These are phyloP conservation scores for Apiospora sp. DNA, from an alignment of 2,329 filamentous ascomycete species.

Conservation along the genomic window DNA sequence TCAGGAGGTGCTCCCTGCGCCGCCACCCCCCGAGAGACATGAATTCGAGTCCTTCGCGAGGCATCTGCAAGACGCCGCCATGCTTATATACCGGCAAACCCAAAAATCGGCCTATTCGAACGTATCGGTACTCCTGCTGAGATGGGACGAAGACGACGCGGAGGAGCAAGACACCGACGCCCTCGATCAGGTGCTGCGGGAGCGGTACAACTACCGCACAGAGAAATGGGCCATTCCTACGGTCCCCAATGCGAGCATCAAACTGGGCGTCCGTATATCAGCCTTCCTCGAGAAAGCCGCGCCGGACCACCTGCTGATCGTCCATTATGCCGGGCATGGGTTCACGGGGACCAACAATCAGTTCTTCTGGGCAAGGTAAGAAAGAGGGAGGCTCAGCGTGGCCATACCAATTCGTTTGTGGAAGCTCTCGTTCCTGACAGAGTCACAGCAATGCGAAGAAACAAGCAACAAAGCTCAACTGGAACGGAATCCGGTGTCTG, in stretches of 20 bases:
- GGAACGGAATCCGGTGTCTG: conserved; percentile 68
- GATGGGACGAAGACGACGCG: conserved; percentile 68
- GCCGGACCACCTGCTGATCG: conserved; percentile 67
- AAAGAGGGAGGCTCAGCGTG: conserved; percentile 33
- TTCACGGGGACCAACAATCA: conserved; percentile 66
- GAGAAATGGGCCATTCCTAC: conserved; percentile 69
- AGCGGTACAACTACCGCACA: conserved; percentile 67
- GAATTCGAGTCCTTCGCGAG: conserved; percentile 73
- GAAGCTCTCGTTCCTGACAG: conserved; percentile 45
- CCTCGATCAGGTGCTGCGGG: conserved; percentile 65
- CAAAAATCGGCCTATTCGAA: conserved; percentile 64
- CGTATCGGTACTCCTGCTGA: conserved; percentile 67
- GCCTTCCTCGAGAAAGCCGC: conserved; percentile 66
- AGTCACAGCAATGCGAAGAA: conserved; percentile 60
- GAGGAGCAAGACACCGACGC: conserved; percentile 61
- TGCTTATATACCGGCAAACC: conserved; percentile 70
- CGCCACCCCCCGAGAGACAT: conserved; percentile 55
- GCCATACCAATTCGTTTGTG: background rate
- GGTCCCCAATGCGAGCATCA: conserved; percentile 65
- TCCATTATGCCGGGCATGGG: conserved; percentile 71
- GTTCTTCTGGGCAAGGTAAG: conserved; percentile 73
- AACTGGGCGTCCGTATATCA: conserved; percentile 67
- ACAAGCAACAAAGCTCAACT: conserved; percentile 68
- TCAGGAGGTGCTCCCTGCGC: conserved; percentile 36
- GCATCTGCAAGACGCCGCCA: conserved; percentile 73